These are phyloP conservation scores for Scutellaria minor DNA, from an alignment of 257 asterid species.

Conservation along the genomic window DNA sequence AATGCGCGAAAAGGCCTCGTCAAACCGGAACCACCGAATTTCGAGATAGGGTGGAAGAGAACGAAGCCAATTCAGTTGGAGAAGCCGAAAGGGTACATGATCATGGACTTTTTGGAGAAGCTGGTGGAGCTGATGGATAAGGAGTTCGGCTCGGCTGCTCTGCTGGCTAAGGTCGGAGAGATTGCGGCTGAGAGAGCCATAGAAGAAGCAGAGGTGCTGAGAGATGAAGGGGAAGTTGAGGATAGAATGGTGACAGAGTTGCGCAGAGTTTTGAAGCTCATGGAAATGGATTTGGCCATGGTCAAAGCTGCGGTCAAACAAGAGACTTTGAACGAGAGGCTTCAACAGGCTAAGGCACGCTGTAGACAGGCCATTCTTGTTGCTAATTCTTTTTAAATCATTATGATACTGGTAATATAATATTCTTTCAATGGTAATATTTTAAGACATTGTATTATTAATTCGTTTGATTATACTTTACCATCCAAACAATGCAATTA, in stretches of 20 bases:
- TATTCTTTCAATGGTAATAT: too few species aligned
- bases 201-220: constrained; percentile 73
- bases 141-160: constrained; percentile 64
- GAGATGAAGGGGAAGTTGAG: constrained; percentile 84
- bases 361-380: constrained; percentile 93
- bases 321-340: constrained; percentile 72
- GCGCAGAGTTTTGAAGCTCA: constrained; percentile 74
- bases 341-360: constrained; percentile 76
- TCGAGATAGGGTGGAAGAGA: constrained; percentile 93
- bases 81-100: constrained; percentile 73
- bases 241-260: constrained; percentile 86
- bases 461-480: too few species aligned
- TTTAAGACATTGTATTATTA: too few species aligned
- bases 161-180: constrained; percentile 74
- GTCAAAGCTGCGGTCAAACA: constrained; percentile 79
- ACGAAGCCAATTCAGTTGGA: constrained; percentile 68
- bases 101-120: constrained; percentile 83
- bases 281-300: constrained; percentile 94
- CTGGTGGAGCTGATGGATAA: constrained; percentile 69
- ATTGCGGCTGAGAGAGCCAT: constrained; percentile 71
- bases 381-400: constrained; percentile 62
- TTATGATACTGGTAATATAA: too few species aligned
- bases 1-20: constrained; percentile 49
- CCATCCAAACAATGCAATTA: too few species aligned
- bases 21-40: constrained; percentile 73